A percentile compares a stretch with the other conserved stretches of the same genome.
These are phyloP conservation scores for Chlorociboria aeruginascens DNA, from an alignment of 495 filamentous ascomycete species.

Conservation along the genomic window DNA sequence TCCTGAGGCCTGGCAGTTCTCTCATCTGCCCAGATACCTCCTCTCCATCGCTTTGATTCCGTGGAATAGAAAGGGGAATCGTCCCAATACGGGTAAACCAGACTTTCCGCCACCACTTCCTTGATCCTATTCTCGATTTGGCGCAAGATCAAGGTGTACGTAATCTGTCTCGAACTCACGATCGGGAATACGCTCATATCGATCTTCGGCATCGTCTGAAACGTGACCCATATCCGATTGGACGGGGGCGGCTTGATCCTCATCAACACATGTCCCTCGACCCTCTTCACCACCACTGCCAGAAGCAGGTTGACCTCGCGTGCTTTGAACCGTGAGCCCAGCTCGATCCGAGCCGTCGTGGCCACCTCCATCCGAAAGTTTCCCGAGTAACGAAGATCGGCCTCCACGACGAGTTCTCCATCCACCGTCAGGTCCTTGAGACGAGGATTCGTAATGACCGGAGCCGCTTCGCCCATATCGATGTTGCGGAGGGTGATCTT, in stretches of 20 bases:
- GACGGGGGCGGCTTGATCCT: constrained; percentile 91
- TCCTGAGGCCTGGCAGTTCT: constrained; percentile 24
- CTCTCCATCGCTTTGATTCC: constrained; percentile 60
- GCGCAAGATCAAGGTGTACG: constrained; percentile 79
- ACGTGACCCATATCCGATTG: constrained; percentile 90
- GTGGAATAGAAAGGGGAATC: constrained; percentile 85
- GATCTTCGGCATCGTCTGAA: constrained; percentile 83
- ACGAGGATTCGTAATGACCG: constrained; percentile 78
- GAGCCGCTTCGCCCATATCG: constrained; percentile 76
- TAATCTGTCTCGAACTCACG: constrained; percentile 89
- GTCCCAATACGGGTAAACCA: constrained; percentile 94
- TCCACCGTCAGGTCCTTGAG: constrained; percentile 85
- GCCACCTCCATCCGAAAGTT: constrained; percentile 82
- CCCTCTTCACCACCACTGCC: constrained; percentile 70
- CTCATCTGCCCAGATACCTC: constrained; percentile 76
- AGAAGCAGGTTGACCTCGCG: constrained; percentile 83
- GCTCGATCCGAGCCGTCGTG: constrained; percentile 79
- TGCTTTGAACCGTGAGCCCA: constrained; percentile 79
- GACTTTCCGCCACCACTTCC: constrained; percentile 81
- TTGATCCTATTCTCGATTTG: constrained; percentile 91
- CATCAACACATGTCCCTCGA: constrained; percentile 74
- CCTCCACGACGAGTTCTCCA: constrained; percentile 75
- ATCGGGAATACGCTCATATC: constrained; percentile 89
- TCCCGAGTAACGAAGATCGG: constrained; percentile 77
- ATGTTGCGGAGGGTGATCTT: constrained; percentile 69